Conservation (phyloP, 768 basidiomycete genomes). For the Multifurca ochricompacta region DNA sequence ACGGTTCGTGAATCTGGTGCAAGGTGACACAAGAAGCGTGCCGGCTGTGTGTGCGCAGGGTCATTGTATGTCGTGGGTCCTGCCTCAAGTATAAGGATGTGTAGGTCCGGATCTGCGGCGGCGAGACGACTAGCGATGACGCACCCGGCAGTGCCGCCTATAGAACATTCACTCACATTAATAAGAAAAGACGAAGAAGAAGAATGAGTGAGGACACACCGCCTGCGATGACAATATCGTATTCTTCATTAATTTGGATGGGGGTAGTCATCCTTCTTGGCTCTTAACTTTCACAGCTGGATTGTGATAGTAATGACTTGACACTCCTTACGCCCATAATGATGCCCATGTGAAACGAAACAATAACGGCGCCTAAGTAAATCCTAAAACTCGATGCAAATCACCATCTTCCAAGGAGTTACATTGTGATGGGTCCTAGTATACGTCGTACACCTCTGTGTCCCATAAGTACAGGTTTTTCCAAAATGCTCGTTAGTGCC, state of each 20-base stretch:
- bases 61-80: constrained; percentile 45
- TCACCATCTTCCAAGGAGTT: too few species aligned
- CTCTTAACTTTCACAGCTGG: constrained; percentile 30
- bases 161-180: neutral
- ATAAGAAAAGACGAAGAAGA: neutral
- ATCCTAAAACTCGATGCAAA: too few species aligned
- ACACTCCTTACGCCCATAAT: too few species aligned
- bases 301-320: too few species aligned
- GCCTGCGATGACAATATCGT: constrained; percentile 52
- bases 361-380: too few species aligned
- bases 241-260: constrained; percentile 16
- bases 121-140: constrained; percentile 49
- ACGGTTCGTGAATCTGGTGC: constrained; percentile 34
- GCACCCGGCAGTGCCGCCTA: constrained; percentile 48
- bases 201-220: constrained; percentile 29
- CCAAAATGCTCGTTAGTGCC: too few species aligned
- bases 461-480: too few species aligned
- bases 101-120: constrained; percentile 43
- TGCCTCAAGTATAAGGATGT: constrained; percentile 54
- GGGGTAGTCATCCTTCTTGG: constrained; percentile 7
- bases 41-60: constrained; percentile 46
- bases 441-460: too few species aligned
- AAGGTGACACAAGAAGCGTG: constrained; percentile 39
- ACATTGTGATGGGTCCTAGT: too few species aligned
- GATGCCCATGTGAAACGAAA: too few species aligned